Conservation (phyloP, 164 flowering plant species). For the Malania oleifera region DNA sequence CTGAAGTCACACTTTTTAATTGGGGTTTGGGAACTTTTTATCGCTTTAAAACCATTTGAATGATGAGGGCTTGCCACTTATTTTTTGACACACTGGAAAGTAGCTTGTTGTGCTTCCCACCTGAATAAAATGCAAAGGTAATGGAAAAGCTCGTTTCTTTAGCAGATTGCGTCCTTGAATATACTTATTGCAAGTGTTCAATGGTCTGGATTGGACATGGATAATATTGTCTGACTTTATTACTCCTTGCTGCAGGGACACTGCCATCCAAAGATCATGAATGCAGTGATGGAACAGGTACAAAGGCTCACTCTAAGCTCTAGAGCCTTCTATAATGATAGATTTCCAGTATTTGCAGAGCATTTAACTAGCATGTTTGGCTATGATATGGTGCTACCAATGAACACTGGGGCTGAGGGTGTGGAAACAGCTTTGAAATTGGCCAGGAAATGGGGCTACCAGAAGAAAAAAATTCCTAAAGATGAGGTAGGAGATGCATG, state of each 20-base stretch:
- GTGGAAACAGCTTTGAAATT: constrained; percentile 93
- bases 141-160: neutral
- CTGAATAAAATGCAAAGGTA: constrained; percentile 2
- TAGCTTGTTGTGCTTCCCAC: neutral
- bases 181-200: neutral
- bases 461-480: constrained; percentile 77
- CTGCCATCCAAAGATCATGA: constrained; percentile 87
- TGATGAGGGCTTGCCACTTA: no score
- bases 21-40: no score
- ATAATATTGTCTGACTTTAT: neutral
- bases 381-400: constrained; percentile 95
- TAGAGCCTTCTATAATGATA: constrained; percentile 91
- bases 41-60: no score
- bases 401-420: constrained; percentile 99
- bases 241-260: constrained; percentile 61
- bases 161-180: neutral
- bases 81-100: neutral
- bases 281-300: constrained; percentile 80
- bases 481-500: constrained; percentile 53
- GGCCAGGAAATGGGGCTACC: constrained; percentile 94
- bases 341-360: constrained; percentile 80
- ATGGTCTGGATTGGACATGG: neutral
- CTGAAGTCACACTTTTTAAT: no score
- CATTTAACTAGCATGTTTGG: constrained; percentile 66
- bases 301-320: constrained; percentile 83